phyloP scores from a whole-genome alignment of 495 filamentous ascomycete genomes.

The Penicillium pancosmium region DNA sequence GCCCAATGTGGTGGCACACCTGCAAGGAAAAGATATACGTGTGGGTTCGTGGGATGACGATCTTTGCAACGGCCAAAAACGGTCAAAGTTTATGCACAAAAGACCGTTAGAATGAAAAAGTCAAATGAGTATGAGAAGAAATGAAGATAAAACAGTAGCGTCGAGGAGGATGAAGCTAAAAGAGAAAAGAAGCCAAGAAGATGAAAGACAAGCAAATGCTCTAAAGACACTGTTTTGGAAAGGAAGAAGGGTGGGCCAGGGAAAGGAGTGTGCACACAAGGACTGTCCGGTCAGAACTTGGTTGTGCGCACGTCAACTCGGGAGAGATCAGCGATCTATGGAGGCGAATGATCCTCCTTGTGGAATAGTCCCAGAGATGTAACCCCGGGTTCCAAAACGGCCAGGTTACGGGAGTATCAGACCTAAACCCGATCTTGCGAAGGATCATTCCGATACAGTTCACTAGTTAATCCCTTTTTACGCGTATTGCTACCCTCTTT shows the following conservation, averaged over 20 bases:
- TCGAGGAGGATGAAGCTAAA: neutral
- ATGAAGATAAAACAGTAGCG: neutral
- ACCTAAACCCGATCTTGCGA: conserved; percentile 4
- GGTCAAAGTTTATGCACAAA: neutral
- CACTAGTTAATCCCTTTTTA: neutral
- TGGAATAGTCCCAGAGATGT: conserved; percentile 14
- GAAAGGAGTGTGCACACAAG: conserved; percentile 2
- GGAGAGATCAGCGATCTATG: conserved; percentile 19
- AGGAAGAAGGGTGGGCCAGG: conserved; percentile 6
- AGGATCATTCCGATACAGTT: conserved; percentile 1
- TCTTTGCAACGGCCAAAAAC: conserved; percentile 25
- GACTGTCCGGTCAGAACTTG: neutral
- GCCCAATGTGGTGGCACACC: conserved; percentile 2
- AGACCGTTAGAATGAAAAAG: neutral
- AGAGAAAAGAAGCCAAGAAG: neutral
- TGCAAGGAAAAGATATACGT: conserved; percentile 8
- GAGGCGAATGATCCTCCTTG: conserved; percentile 11
- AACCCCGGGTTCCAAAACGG: conserved; percentile 13
- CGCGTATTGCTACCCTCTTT: neutral
- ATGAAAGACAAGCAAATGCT: neutral
- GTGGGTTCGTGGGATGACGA: conserved; percentile 9
- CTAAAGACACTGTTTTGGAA: neutral
- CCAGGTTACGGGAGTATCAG: conserved; percentile 5
- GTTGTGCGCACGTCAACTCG: conserved; percentile 1
- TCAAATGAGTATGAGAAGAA: neutral